Evolutionary conservation across 2,329 filamentous ascomycete genomes (phyloP).

Genomic region (Pestalotiopsis sp.): DNA sequence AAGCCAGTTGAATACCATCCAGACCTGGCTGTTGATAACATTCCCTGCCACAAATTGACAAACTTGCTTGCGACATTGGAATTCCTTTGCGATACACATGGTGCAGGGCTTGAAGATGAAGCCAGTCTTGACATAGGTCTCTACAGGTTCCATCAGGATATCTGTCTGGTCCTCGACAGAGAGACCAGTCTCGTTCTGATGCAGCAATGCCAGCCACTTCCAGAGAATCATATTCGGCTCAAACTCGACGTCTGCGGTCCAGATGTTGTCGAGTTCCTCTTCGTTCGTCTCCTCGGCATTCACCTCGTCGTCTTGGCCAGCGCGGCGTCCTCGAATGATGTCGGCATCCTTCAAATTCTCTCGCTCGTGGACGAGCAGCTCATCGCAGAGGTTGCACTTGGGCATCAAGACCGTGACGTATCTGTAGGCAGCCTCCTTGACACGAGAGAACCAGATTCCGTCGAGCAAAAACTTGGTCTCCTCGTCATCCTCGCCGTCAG

Average conservation of each 20-base stretch:
- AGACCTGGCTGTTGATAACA: constrained; percentile 14
- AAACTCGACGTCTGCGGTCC: constrained; percentile 21
- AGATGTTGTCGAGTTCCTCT: background rate
- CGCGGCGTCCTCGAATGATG: background rate
- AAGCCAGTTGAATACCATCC: constrained; percentile 25
- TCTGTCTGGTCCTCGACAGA: background rate
- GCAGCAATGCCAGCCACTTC: constrained; percentile 17
- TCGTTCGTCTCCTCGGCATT: background rate
- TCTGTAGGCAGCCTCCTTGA: background rate
- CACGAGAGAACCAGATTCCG: background rate
- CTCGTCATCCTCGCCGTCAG: background rate
- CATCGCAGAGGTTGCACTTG: constrained; percentile 22
- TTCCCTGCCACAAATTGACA: constrained; percentile 6
- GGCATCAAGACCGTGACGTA: constrained; percentile 22
- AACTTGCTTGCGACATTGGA: constrained; percentile 18
- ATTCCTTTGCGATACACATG: constrained; percentile 21
- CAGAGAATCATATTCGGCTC: constrained; percentile 21
- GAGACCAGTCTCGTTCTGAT: background rate
- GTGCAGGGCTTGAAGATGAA: constrained; percentile 22
- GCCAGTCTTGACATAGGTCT: constrained; percentile 18
- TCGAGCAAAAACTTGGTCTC: background rate
- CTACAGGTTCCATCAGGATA: constrained; percentile 1
- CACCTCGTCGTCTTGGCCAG: background rate
- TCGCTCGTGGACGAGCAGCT: constrained; percentile 6
- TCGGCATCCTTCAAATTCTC: background rate